Conservation (phyloP, 495 filamentous ascomycete genomes). For the Aspergillus homomorphus region DNA sequence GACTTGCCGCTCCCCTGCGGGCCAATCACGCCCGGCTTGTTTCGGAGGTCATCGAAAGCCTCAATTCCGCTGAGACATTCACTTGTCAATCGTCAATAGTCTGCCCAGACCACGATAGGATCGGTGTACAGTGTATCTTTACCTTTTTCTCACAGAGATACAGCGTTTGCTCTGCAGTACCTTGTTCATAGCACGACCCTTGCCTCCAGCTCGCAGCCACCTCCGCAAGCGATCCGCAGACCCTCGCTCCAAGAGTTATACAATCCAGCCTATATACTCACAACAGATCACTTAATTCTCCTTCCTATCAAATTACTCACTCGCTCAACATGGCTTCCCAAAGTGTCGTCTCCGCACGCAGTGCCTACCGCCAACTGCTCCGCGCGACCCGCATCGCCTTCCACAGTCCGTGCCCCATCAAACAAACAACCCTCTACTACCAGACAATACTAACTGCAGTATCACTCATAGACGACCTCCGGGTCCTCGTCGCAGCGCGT, state of each 20-base stretch:
- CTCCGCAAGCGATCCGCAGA: neutral
- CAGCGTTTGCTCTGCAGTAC: neutral
- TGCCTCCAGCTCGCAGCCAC: neutral
- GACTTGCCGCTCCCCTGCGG: conserved; percentile 18
- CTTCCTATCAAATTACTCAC: neutral
- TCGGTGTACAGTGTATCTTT: neutral
- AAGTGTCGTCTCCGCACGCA: conserved; percentile 56
- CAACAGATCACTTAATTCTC: neutral
- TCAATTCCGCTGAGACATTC: too few relatives aligned
- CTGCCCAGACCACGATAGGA: too few relatives aligned
- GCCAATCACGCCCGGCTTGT: conserved; percentile 33
- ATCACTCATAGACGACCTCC: conserved; percentile 57
- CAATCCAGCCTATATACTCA: neutral
- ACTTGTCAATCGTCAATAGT: too few relatives aligned
- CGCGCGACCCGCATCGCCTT: conserved; percentile 83
- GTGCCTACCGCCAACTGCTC: conserved; percentile 78
- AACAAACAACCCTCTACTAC: neutral
- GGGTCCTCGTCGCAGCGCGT: conserved; percentile 65
- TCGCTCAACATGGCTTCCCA: conserved; percentile 22
- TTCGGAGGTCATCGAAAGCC: conserved; percentile 28
- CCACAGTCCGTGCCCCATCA: conserved; percentile 53
- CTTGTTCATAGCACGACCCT: too few relatives aligned
- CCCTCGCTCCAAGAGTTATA: neutral
- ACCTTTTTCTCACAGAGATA: neutral
- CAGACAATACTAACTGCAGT: conserved; percentile 2